Evolutionary conservation across 2,329 filamentous ascomycete species (phyloP).

Genomic region (Sarocladium kiliense): DNA sequence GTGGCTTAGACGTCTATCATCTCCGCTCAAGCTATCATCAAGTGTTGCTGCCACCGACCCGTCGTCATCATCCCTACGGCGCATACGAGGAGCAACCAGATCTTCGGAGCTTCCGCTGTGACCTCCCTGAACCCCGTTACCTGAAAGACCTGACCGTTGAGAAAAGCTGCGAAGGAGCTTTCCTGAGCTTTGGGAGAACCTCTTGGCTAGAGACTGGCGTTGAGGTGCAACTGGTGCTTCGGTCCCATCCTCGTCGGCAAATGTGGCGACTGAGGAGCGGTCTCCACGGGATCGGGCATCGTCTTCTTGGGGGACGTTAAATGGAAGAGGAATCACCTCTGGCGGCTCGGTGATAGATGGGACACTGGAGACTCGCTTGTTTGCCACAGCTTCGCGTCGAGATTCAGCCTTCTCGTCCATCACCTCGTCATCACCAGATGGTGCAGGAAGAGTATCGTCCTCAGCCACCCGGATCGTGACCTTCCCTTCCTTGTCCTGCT

Average conservation of each 20-base stretch:
- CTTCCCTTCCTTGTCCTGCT: slow-evolving; percentile 35
- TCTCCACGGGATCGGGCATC: slow-evolving; percentile 38
- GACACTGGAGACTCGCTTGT: slow-evolving; percentile 13
- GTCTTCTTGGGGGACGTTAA: slow-evolving; percentile 47
- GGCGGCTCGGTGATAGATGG: slow-evolving; percentile 31
- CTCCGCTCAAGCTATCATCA: slow-evolving; percentile 44
- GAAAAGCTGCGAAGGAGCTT: slow-evolving; percentile 33
- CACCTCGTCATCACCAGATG: slow-evolving; percentile 17
- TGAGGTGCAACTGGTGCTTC: slow-evolving; percentile 18
- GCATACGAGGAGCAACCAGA: slow-evolving; percentile 28
- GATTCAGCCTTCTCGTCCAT: slow-evolving; percentile 23
- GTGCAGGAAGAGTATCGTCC: slow-evolving; percentile 37
- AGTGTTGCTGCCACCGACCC: slow-evolving; percentile 55
- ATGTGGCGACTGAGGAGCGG: slow-evolving; percentile 64
- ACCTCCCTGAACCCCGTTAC: slow-evolving; percentile 10
- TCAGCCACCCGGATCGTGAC: slow-evolving; percentile 49
- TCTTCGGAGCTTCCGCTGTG: slow-evolving; percentile 40
- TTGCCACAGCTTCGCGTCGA: slow-evolving; percentile 13
- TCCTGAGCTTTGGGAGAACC: slow-evolving; percentile 33
- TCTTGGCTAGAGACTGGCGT: slow-evolving; percentile 38
- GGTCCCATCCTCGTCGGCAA: slow-evolving; percentile 51
- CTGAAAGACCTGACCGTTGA: slow-evolving; percentile 15
- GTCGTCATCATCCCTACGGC: slow-evolving; percentile 33
- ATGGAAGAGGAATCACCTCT: slow-evolving; percentile 60
- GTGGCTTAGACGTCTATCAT: slow-evolving; percentile 29